phyloP scores from a whole-genome alignment of 306 rosid species.

The Prunus davidiana region DNA sequence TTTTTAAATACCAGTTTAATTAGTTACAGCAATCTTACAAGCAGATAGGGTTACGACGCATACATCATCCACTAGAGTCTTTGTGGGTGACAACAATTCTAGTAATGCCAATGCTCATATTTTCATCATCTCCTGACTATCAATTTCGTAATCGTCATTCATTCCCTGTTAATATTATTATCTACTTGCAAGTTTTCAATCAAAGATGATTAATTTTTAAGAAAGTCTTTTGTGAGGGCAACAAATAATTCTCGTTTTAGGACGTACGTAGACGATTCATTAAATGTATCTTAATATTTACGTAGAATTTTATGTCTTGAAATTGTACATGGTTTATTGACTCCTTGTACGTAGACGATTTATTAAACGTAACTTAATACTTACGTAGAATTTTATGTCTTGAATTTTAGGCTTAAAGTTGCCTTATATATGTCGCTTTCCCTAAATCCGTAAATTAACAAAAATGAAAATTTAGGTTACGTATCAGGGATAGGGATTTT shows the following conservation, averaged over 20 bases:
- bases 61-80: constrained; percentile 9
- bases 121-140: constrained; percentile 3
- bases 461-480: not conserved
- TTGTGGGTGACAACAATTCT: not conserved
- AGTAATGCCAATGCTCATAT: constrained; percentile 12
- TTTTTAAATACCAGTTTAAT: not conserved
- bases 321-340: no score
- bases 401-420: not conserved
- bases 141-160: constrained; percentile 13
- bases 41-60: not conserved
- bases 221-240: not conserved
- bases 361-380: no score
- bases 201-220: not conserved
- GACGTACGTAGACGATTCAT: no score
- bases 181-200: not conserved
- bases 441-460: not conserved
- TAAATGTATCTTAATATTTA: no score
- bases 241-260: no score
- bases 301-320: no score
- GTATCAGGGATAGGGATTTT: not conserved
- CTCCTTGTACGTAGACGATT: no score
- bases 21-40: constrained; percentile 14
- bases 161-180: not conserved
- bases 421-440: not conserved
- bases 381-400: no score